Base-by-base conservation (phyloP, 2,329 filamentous ascomycete species). In the Xylariaceae sp. region DNA sequence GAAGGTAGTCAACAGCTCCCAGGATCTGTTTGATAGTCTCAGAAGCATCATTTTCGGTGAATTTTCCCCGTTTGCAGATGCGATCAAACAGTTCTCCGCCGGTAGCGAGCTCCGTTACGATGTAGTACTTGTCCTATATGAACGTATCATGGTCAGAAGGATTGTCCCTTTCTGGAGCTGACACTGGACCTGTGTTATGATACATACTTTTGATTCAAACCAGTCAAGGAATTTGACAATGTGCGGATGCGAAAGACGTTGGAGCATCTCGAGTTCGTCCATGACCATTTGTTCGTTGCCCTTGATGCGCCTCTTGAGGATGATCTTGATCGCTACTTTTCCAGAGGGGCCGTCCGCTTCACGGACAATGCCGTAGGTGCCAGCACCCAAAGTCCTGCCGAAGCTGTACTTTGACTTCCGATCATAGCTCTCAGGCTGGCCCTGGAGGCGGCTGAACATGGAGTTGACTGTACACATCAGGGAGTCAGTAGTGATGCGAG, bases 271-370 rank as follows among this genome's bases (percentile, higher is more conserved):
- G 55, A 98, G 74, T 70, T 98, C 92, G 63, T 98, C 92, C 63
- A 94, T 92, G 28, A 98, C 92, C 92, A 98, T 98, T 63, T 84
- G 81, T 71, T 98, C 92, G 57, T 97, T 97, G 50, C 89, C 90
- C 64, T 89, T 94, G 61, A 98, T 90, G 66, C 95, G 97, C 73
- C 95, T 96, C 78, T 98, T 98, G 59, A 97, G 72, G 64, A 98
- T 98, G 63, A 98, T 97, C 75, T 98, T 98, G 66, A 98, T 78
- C 28, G 92, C 92, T 45, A 94, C 89, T 72, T 95, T 78, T 62
- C 88, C 87, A 14, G 76, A 74, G 29, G 83, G 79, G 52, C 86
- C 78, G 46, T 96, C 88, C 44, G 92, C 92, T 68, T 98, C 92
- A 55, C 92, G 81, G 57, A 98, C 92, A 58, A 98, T 94, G 59